Evolutionary conservation across 2,329 filamentous ascomycete genomes (phyloP), one percentile per base, ranked within the genome.

Genomic region (Penicillium sp.): DNA sequence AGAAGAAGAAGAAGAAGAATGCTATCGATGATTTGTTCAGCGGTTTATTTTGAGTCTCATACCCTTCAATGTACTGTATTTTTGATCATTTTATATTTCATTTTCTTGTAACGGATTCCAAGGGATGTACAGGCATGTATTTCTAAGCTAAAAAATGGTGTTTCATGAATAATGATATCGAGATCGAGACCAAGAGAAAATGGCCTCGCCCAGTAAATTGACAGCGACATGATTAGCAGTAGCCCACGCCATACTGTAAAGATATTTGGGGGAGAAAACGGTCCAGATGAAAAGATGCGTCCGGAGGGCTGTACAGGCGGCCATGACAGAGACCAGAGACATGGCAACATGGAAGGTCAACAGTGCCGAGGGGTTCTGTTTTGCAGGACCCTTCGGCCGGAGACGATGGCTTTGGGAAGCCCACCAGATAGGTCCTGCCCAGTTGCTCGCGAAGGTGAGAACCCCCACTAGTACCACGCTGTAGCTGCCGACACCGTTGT

Each of bases 201-300:
- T 44, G 5, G 62, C 20, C 31, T 85, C 80, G 1, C 85, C 86
- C 5, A 82, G 78, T 34, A 92, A 65, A 71, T 93, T 92, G 42
- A 93, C 79, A 37, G 82, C 70, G 58, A 92, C 71, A 82, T 99
- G 93, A 77, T 92, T 90, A 8, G 85, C 89, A 44, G 93, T 69
- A 60, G 84, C 86, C 95, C 94, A 99, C 14, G 89, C 91, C 80
- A 94, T 88, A 61, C 86, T 89, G 72, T 96, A 99, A 63, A 99
- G 76, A 73, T 92, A 97, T 74, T 97, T 99, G 0, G 94, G 94
- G 61, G 90, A 96, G 74, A 99, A 99, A 11, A 99, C 94, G 0
- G 93, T 97, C 94, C 94, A 99, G 59, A 99, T 92, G 71, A 99
- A 99, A 56, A 99, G 74, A 79, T 99, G 94, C 31, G 90, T 91